These are phyloP conservation scores for Colletotrichum truncatum DNA, from an alignment of 2,329 filamentous ascomycete genomes.

Conservation along the genomic window DNA sequence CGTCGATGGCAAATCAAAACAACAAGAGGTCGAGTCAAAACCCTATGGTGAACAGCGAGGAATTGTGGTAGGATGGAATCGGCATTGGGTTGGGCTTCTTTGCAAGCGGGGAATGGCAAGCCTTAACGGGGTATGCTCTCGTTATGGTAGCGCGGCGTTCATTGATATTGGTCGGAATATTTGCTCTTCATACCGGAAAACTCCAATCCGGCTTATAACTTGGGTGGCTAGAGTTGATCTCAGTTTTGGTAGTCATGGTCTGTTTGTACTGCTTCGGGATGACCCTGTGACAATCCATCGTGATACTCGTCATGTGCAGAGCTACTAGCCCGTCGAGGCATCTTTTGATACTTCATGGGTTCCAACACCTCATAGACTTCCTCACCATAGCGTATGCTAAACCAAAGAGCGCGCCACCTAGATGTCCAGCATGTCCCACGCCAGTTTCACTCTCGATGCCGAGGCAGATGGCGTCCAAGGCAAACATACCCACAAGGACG, in stretches of 20 bases:
- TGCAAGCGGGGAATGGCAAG: background rate
- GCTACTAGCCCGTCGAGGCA: background rate
- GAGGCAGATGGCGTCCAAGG: slow-evolving; percentile 14
- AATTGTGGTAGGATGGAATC: slow-evolving; percentile 9
- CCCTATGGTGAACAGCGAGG: slow-evolving; percentile 27
- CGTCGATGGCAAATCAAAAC: background rate
- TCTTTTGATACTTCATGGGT: slow-evolving; percentile 9
- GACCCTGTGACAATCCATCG: background rate
- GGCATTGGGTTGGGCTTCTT: background rate
- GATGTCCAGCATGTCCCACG: slow-evolving; percentile 17
- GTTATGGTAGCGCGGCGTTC: slow-evolving; percentile 17
- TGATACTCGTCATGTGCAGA: background rate
- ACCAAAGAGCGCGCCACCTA: slow-evolving; percentile 24
- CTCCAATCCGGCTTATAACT: background rate
- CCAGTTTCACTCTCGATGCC: slow-evolving; percentile 17
- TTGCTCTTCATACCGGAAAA: background rate
- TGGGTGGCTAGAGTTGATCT: slow-evolving; percentile 26
- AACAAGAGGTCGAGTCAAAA: slow-evolving; percentile 14
- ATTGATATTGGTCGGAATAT: slow-evolving; percentile 6
- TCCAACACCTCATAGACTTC: background rate
- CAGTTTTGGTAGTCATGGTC: background rate
- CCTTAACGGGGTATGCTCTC: background rate
- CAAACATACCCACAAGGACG: slow-evolving; percentile 15
- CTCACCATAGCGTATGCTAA: slow-evolving; percentile 13
- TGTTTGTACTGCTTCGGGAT: background rate